These are phyloP conservation scores for Linnemannia exigua DNA, from an alignment of 192 early-diverging fungal genomes.

Conservation along the genomic window DNA sequence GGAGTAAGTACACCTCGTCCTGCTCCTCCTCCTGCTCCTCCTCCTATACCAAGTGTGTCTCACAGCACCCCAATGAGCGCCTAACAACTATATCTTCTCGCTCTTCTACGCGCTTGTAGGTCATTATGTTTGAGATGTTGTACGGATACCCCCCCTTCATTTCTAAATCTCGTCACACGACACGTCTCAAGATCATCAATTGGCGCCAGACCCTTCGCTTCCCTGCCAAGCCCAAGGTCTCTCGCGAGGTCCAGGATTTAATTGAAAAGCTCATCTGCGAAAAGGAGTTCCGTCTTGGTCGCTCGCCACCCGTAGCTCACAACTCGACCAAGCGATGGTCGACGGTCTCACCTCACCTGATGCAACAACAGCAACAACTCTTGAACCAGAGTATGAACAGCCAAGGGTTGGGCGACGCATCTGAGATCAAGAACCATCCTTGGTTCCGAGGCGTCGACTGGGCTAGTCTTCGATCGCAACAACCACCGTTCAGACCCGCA, in stretches of 20 bases:
- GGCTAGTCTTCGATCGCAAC: slow-evolving; percentile 69
- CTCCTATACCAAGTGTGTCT: background rate
- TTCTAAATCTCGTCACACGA: slow-evolving; percentile 68
- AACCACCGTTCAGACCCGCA: slow-evolving; percentile 89
- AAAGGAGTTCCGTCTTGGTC: slow-evolving; percentile 69
- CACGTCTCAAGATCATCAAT: slow-evolving; percentile 78
- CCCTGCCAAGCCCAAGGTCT: slow-evolving; percentile 67
- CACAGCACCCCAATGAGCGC: background rate
- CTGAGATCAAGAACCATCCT: slow-evolving; percentile 82
- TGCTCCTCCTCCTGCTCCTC: background rate
- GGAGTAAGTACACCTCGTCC: slow-evolving; percentile 66
- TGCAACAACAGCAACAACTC: slow-evolving; percentile 50
- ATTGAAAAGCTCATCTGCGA: slow-evolving; percentile 72
- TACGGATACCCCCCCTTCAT: slow-evolving; percentile 81
- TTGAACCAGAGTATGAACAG: slow-evolving; percentile 42
- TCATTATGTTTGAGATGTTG: slow-evolving; percentile 82
- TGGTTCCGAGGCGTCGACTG: slow-evolving; percentile 85
- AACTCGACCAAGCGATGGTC: slow-evolving; percentile 52
- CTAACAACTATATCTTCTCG: background rate
- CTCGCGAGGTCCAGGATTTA: slow-evolving; percentile 70
- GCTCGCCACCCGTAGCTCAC: slow-evolving; percentile 23
- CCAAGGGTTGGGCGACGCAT: slow-evolving; percentile 67
- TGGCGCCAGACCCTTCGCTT: slow-evolving; percentile 73
- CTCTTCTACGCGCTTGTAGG: slow-evolving; percentile 20
- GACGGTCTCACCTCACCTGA: slow-evolving; percentile 50